Evolutionary conservation across 2,329 filamentous ascomycete species (phyloP).

Genomic region (Sclerotinia trifoliorum): DNA sequence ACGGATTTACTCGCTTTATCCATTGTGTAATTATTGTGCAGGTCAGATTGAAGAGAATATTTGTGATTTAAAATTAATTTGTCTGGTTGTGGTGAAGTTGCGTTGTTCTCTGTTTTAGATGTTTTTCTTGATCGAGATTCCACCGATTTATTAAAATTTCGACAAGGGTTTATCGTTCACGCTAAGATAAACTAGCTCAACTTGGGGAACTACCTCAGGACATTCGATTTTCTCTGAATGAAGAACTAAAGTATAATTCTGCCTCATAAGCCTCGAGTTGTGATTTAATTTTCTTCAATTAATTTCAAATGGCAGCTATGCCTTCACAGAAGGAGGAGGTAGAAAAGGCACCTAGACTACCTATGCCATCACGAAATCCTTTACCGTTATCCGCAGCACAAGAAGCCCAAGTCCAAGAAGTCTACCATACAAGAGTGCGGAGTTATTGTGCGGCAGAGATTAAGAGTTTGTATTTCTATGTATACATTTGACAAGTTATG

Average conservation of each 20-base stretch:
- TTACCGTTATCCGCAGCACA: slow-evolving; percentile 79
- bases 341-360: slow-evolving; percentile 37
- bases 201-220: slow-evolving; percentile 19
- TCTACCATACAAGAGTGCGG: slow-evolving; percentile 79
- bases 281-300: background rate
- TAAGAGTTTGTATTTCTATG: slow-evolving; percentile 56
- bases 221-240: slow-evolving; percentile 20
- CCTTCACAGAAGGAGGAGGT: slow-evolving; percentile 30
- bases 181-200: slow-evolving; percentile 19
- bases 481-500: background rate
- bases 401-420: slow-evolving; percentile 76
- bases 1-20: slow-evolving; percentile 25
- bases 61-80: background rate
- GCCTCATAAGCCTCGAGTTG: slow-evolving; percentile 1
- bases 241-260: background rate
- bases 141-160: slow-evolving; percentile 13
- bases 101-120: slow-evolving; percentile 9
- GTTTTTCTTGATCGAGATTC: background rate
- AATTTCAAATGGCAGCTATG: slow-evolving; percentile 36
- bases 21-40: slow-evolving; percentile 42
- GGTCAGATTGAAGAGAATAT: slow-evolving; percentile 61
- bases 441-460: slow-evolving; percentile 74
- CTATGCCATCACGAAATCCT: slow-evolving; percentile 67
- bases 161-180: slow-evolving; percentile 8
- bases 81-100: background rate